Conservation (phyloP, 768 basidiomycete genomes). For the Kwoniella sp. region DNA sequence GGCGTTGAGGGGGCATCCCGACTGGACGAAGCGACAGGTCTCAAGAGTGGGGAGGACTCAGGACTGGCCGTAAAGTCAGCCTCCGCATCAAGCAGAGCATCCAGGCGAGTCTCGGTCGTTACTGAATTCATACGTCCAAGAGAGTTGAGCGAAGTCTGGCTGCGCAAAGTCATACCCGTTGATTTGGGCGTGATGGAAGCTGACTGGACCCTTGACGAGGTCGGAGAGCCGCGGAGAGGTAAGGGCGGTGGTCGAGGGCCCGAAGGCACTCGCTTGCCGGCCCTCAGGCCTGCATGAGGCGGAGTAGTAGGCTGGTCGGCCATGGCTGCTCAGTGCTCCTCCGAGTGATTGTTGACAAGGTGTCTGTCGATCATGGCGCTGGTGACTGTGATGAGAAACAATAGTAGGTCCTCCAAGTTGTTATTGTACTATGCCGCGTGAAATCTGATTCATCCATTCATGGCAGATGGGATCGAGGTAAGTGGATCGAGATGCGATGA, state of each 20-base stretch:
- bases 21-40: slow-evolving; percentile 10
- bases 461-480: not conserved
- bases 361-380: not conserved
- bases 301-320: slow-evolving; percentile 13
- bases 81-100: slow-evolving; percentile 26
- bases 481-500: no score
- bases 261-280: slow-evolving; percentile 16
- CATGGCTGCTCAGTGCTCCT: slow-evolving; percentile 5
- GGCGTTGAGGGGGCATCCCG: not conserved
- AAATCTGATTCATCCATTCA: no score
- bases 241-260: slow-evolving; percentile 25
- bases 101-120: slow-evolving; percentile 16
- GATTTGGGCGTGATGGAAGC: not conserved
- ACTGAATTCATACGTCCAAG: slow-evolving; percentile 1
- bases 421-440: no score
- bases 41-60: slow-evolving; percentile 21
- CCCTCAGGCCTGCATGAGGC: slow-evolving; percentile 9
- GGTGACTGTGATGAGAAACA: not conserved
- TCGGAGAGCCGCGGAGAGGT: slow-evolving; percentile 14
- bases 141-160: slow-evolving; percentile 13
- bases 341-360: not conserved
- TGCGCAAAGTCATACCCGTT: not conserved
- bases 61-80: slow-evolving; percentile 33
- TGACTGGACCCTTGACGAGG: slow-evolving; percentile 11
- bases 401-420: no score